Base-by-base conservation (phyloP, 352 stramenopile species). In the Pilasporangium apinafurcum region DNA sequence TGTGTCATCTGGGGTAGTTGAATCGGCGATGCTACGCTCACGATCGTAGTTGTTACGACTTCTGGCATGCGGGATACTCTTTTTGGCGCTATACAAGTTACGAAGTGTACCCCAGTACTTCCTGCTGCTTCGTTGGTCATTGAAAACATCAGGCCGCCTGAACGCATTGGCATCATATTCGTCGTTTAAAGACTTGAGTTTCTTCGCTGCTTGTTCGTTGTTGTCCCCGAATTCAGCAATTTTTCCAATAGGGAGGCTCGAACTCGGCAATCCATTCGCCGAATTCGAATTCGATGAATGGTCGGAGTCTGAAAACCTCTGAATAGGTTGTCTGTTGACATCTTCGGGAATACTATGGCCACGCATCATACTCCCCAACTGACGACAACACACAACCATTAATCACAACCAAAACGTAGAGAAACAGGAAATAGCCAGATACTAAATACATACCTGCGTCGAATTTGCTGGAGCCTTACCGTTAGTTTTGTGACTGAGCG, bases 281-380 rank as follows among this genome's bases (percentile, higher is more conserved):
- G 25, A 27, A 5, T 25, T 20, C 8, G 32, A 42, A 26, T 55
- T 55, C n/a, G 32, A 5, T 14, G 8, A 30, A 26, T 45, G 26
- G 30, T 67, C 30, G 86, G 42, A 10, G 77, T 74, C 3, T 71
- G 68, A n/a, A n/a, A n/a, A n/a, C n/a, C n/a, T n/a, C n/a, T n/a
- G n/a, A n/a, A n/a, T n/a, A n/a, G n/a, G n/a, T n/a, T n/a, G n/a
- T n/a, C n/a, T n/a, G 22, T 58, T 82, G 17, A 89, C 74, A 26
- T 85, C 62, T n/a, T 86, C 62, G 52, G 86, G 77, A 68, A 89
- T 86, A 44, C 78, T 78, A 12, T 57, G 59, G 74, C 71, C 81
- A 25, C 66, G 63, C 33, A 61, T 62, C 24, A 65, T 65, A 28
- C 53, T 68, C 9, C 77, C 66, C 0, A 58, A 50, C 36, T 62